Percentiles rank a stretch among this genome's conserved stretches.
Conservation (phyloP, 495 filamentous ascomycete genomes). For the Chlorociboria aeruginascens region DNA sequence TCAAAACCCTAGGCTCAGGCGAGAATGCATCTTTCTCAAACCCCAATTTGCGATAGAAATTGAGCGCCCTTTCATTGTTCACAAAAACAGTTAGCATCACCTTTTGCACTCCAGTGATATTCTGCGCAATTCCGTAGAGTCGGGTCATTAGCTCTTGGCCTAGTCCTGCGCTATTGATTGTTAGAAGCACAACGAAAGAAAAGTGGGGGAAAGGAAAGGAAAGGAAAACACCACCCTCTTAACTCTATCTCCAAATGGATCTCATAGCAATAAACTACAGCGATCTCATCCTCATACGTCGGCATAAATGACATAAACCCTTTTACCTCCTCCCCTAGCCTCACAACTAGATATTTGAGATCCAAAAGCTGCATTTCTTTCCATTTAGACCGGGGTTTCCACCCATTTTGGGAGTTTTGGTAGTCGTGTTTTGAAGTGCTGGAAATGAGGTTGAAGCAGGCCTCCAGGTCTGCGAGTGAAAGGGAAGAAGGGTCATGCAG, state of each 20-base stretch:
- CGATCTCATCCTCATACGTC: slow-evolving; percentile 61
- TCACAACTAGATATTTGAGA: slow-evolving; percentile 54
- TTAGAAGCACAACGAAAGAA: slow-evolving; percentile 1
- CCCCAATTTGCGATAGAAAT: slow-evolving; percentile 58
- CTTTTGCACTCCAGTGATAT: slow-evolving; percentile 47
- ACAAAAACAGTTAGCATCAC: slow-evolving; percentile 79
- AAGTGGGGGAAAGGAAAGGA: not conserved
- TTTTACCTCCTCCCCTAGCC: slow-evolving; percentile 24
- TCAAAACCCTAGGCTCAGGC: slow-evolving; percentile 45
- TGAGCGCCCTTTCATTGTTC: slow-evolving; percentile 44
- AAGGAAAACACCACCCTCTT: slow-evolving; percentile 28
- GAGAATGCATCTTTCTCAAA: slow-evolving; percentile 57
- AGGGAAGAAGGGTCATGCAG: slow-evolving; percentile 39
- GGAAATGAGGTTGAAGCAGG: slow-evolving; percentile 61
- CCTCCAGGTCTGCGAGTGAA: slow-evolving; percentile 37
- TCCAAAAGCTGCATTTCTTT: slow-evolving; percentile 66
- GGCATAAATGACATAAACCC: slow-evolving; percentile 79
- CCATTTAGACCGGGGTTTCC: slow-evolving; percentile 57
- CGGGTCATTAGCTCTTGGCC: slow-evolving; percentile 31
- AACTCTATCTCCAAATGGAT: slow-evolving; percentile 53
- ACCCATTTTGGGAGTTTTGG: slow-evolving; percentile 47
- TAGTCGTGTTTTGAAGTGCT: slow-evolving; percentile 59
- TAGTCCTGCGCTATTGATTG: slow-evolving; percentile 32
- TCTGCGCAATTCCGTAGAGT: slow-evolving; percentile 28
- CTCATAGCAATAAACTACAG: slow-evolving; percentile 82